Evolutionary conservation across 495 filamentous ascomycete genomes (phyloP), one percentile per base, ranked within the genome.

Genomic region (Trichoderma asperelloides): DNA sequence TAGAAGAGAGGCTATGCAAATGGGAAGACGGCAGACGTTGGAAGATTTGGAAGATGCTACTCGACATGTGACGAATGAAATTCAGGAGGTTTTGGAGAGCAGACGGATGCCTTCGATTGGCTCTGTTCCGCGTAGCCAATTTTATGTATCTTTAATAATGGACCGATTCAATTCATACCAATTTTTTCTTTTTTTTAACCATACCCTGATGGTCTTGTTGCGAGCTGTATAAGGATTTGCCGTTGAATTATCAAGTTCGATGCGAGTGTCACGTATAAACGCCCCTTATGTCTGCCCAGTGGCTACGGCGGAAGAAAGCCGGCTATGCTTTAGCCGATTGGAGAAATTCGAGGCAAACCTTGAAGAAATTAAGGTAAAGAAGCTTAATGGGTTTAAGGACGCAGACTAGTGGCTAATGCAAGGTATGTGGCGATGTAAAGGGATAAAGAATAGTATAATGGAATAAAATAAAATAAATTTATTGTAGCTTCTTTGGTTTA

Each of bases 131-230:
- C 55, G 55, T 33, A 60, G 16, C 55, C 23, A 30, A 25, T 60
- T 33, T 60, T 60, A 60, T 60, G 27, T 60, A 60, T 30, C 55
- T 60, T 23, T 30, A 60, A 60, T 60, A 60, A 60, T 60, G 55
- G 55, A 60, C 55, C 25, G 55, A 1, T 60, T 60, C 55, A 30
- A 60, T 60, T 55, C 49, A 55, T 23, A n/a, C 21, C 21, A n/a
- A 11, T 55, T 55, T 55, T 55, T n/a, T 13, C 12, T 25, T 55
- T 55, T 55, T n/a, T 16, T n/a, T 55, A n/a, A n/a, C n/a, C n/a
- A n/a, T n/a, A n/a, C n/a, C n/a, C n/a, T n/a, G n/a, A n/a, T n/a
- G n/a, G n/a, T n/a, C n/a, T n/a, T n/a, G n/a, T n/a, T n/a, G n/a
- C n/a, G n/a, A n/a, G n/a, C n/a, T n/a, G n/a, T n/a, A n/a, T n/a